A percentile compares a stretch with the other conserved stretches of the same genome.
These are phyloP conservation scores for Coix lacrymajobi DNA, from an alignment of 176 grass and related monocot species.

Conservation along the genomic window DNA sequence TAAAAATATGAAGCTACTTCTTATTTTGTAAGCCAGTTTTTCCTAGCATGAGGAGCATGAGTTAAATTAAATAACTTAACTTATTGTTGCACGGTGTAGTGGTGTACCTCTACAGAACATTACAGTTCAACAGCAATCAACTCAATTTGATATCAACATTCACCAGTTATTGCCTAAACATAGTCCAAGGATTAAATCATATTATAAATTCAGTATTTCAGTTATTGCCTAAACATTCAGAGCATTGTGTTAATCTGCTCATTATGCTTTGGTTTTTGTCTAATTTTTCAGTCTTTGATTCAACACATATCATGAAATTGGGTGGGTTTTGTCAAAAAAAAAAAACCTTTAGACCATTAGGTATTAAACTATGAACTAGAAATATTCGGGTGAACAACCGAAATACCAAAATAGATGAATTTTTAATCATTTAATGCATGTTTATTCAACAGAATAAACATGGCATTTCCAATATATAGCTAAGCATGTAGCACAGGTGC, in stretches of 20 bases:
- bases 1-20: background rate
- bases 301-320: background rate
- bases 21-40: background rate
- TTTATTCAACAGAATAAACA: background rate
- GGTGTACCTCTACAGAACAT: background rate
- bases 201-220: slow-evolving; percentile 7
- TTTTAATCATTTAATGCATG: slow-evolving; percentile 20
- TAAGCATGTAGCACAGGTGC: slow-evolving; percentile 15
- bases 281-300: background rate
- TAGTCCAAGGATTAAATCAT: background rate
- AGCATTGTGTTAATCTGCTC: background rate
- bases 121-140: background rate
- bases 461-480: slow-evolving; percentile 5
- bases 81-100: background rate
- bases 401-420: background rate
- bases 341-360: background rate
- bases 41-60: background rate
- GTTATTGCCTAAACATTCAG: background rate
- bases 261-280: background rate
- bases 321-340: background rate
- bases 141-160: background rate
- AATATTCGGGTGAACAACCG: background rate
- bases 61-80: background rate
- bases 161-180: too few species aligned
- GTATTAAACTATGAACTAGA: background rate